Base-by-base conservation (phyloP, 2,329 filamentous ascomycete genomes). In the Diaporthe sp. region DNA sequence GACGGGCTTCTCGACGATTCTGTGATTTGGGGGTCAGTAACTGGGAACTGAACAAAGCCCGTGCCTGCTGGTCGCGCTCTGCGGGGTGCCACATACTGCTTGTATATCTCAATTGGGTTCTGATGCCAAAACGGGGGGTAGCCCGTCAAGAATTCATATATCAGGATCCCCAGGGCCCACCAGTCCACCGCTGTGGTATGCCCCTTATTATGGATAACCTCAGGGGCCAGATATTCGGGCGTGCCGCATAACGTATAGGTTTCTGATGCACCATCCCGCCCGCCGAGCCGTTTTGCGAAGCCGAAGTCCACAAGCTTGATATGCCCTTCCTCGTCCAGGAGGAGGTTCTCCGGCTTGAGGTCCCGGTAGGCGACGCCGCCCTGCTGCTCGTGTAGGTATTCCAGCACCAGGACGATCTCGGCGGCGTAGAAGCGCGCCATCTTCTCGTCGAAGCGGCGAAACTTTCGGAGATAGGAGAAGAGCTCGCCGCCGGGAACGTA, bases 41-140 rank as follows among this genome's bases (percentile, higher is more conserved):
- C 49, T 58, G 71, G 31, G 42, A 10, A n/a, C n/a, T 3, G 0
- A 28, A 31, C 42, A 15, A 6, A 12, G 25, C 17, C 28, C 39
- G 15, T 19, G 37, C 37, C 37, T 39, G 37, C 37, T 42, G n/a
- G 3, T 22, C 19, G 0, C 17, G 34, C 37, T 39, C 58, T 25
- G 7, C 7, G 39, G 51, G 55, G 59, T 3, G 5, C 25, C n/a
- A 59, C 89, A 79, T 80, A 92, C 91, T 93, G 92, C 82, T 95
- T 94, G 85, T 96, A 96, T 75, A 96, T 96, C 82, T 96, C 94
- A 78, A 96, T 94, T 1, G 94, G 94, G 78, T 95, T 96, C 78
- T 94, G 92, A 81, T 96, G 93, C 94, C 94, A 97, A 82, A 96
- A 97, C 0, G 94, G 94, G 19, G 94, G 94, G 81, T 96, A 95